These are phyloP conservation scores for Rhizoctonia solani DNA, from an alignment of 1,284 basidiomycete species.

Conservation along the genomic window DNA sequence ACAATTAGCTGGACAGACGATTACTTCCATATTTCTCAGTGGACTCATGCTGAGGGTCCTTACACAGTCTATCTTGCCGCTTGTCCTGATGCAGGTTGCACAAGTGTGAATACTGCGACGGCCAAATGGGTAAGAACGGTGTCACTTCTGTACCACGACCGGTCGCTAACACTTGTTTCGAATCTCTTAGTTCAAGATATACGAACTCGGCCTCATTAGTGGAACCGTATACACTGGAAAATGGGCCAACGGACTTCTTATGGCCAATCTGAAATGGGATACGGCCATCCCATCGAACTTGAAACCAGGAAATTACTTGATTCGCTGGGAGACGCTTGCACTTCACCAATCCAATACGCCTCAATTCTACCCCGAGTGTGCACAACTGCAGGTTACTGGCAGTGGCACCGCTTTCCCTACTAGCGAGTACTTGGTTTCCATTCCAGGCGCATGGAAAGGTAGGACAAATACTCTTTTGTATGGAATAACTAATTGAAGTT, in stretches of 20 bases:
- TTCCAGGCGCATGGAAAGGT: conserved; percentile 38
- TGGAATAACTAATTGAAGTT: neutral
- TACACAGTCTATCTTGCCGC: conserved; percentile 35
- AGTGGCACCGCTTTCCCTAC: conserved; percentile 32
- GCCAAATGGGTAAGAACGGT: conserved; percentile 21
- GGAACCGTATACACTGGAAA: conserved; percentile 34
- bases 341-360: conserved; percentile 42
- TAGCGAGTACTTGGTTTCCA: conserved; percentile 32
- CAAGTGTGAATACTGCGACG: conserved; percentile 38
- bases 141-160: neutral
- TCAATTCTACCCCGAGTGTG: conserved; percentile 40
- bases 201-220: conserved; percentile 35
- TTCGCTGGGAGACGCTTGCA: conserved; percentile 33
- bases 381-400: conserved; percentile 33
- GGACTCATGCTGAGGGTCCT: conserved; percentile 38
- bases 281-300: conserved; percentile 33
- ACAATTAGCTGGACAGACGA: conserved; percentile 32
- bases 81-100: conserved; percentile 40
- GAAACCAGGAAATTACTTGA: conserved; percentile 32
- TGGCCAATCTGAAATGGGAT: conserved; percentile 35
- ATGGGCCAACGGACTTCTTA: conserved; percentile 36
- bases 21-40: conserved; percentile 35
- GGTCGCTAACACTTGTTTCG: neutral
- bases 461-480: conserved; percentile 39
- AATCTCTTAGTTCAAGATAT: conserved; percentile 24